Percentiles rank a stretch among this genome's conserved stretches.
Evolutionary conservation across 305 asterid genomes (phyloP).

Genomic region (Withania somnifera): DNA sequence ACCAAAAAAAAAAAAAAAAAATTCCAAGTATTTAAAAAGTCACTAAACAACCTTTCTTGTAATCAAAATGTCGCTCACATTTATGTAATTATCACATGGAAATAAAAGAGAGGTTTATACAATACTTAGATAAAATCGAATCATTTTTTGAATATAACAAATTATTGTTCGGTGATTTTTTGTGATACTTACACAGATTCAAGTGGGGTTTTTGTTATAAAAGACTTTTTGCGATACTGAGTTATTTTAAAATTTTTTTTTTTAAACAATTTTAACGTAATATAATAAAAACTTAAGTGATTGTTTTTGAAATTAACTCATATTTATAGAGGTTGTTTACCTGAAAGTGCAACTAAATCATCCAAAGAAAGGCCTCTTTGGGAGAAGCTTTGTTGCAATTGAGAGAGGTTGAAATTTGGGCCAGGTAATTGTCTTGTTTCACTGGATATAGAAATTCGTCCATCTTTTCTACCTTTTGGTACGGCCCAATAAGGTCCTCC

Average conservation of each 20-base stretch:
- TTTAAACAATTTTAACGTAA: not conserved
- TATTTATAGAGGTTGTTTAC: not conserved
- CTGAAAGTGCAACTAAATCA: not conserved
- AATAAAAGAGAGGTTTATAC: no score
- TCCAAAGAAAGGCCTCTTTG: constrained; percentile 15
- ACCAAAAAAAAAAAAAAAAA: no score
- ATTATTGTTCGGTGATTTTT: not conserved
- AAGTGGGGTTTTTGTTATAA: no score
- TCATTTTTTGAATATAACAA: no score
- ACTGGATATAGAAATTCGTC: constrained; percentile 45
- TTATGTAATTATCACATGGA: not conserved
- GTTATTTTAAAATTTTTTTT: no score
- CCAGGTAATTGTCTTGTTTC: constrained; percentile 55
- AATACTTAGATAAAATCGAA: not conserved
- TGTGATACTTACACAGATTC: no score
- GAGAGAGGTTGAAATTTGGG: constrained; percentile 65
- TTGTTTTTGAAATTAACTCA: not conserved
- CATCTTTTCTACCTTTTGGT: constrained; percentile 71
- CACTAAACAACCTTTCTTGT: not conserved
- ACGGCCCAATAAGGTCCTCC: constrained; percentile 43
- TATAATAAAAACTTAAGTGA: not conserved
- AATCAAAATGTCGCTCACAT: no score
- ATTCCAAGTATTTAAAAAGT: not conserved
- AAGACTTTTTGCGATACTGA: no score
- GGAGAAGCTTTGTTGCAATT: constrained; percentile 37